Base-by-base conservation (phyloP, 129 eudicot species). In the Tagetes erecta region DNA sequence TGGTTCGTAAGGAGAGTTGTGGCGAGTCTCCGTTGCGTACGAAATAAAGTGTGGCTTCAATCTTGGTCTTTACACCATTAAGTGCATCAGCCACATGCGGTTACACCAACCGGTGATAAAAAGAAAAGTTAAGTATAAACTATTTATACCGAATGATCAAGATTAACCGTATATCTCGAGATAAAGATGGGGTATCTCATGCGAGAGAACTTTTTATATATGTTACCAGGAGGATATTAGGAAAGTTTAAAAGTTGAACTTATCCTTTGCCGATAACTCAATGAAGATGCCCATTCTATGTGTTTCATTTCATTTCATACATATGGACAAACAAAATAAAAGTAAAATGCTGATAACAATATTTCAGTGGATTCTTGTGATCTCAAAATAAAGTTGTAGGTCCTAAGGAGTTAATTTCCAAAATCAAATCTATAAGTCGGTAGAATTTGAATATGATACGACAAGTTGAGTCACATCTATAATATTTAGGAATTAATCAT, bases 311-410 rank as follows among this genome's bases (percentile, higher is more conserved):
- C 2, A 44, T 44, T 44, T 60, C 27, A 60, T 60, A 60, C 66
- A 35, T 42, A 60, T 60, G 42, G 42, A 60, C 40, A 34, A 34
- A 60, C 42, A 1, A 60, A 57, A 60, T 3, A 4, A 60, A 60
- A 34, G 66, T 11, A 35, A 57, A 60, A 60, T 60, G 42, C 66
- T 35, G 20, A 60, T 60, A 60, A 60, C 66, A 60, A 60, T 13
- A 20, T 20, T 20, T 60, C 5, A 20, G 35, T 60, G 8, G 41
- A 9, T 5, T 35, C 39, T 60, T 60, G 40, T 59, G 66, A 59
- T 3, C 66, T 59, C 41, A 59, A 59, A 59, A 36, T 59, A 59
- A 59, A 59, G 66, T 33, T 59, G 40, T 4, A 35, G 1, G 41
- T 60, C 11, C 3, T 60, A 60, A 60, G 3, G 27, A 20, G 27